Percentiles rank a stretch among this genome's conserved stretches.
These are phyloP conservation scores for Globisporangium ultimum DNA, from an alignment of 352 stramenopile species.

Conservation along the genomic window DNA sequence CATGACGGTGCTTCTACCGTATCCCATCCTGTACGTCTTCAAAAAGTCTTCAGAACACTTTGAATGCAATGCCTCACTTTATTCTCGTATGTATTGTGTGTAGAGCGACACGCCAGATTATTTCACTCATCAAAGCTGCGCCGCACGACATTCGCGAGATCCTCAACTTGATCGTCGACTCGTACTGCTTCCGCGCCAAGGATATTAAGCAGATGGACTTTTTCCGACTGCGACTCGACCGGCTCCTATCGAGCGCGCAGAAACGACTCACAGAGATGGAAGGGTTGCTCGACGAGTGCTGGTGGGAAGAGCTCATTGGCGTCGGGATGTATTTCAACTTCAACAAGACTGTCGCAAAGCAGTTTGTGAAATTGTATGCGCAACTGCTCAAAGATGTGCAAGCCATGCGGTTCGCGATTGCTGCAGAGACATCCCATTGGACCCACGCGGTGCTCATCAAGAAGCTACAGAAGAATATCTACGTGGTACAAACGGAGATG, in stretches of 20 bases:
- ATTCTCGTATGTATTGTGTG: not conserved
- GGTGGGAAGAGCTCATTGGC: conserved; percentile 76
- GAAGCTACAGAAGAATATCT: conserved; percentile 61
- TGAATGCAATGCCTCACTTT: too few relatives aligned
- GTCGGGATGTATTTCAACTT: conserved; percentile 49
- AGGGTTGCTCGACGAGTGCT: conserved; percentile 49
- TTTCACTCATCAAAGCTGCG: conserved; percentile 39
- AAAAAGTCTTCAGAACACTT: too few relatives aligned
- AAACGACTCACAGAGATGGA: conserved; percentile 45
- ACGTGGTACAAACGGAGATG: conserved; percentile 59
- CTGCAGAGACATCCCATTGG: conserved; percentile 56
- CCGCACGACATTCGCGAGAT: conserved; percentile 66
- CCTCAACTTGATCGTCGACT: conserved; percentile 76
- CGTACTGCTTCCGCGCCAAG: conserved; percentile 74
- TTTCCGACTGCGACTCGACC: conserved; percentile 50
- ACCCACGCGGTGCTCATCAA: conserved; percentile 61
- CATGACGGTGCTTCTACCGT: conserved; percentile 52
- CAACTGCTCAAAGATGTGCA: conserved; percentile 46
- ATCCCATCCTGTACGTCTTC: conserved; percentile 53
- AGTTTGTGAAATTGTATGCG: conserved; percentile 63
- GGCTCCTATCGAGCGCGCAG: conserved; percentile 30
- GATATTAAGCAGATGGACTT: conserved; percentile 79
- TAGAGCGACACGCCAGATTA: conserved; percentile 55
- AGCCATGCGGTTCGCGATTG: conserved; percentile 74
- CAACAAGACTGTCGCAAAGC: conserved; percentile 70